A percentile compares a stretch with the other conserved stretches of the same genome.
Evolutionary conservation across 768 basidiomycete species (phyloP).

Genomic region (Tricholoma matsutake): DNA sequence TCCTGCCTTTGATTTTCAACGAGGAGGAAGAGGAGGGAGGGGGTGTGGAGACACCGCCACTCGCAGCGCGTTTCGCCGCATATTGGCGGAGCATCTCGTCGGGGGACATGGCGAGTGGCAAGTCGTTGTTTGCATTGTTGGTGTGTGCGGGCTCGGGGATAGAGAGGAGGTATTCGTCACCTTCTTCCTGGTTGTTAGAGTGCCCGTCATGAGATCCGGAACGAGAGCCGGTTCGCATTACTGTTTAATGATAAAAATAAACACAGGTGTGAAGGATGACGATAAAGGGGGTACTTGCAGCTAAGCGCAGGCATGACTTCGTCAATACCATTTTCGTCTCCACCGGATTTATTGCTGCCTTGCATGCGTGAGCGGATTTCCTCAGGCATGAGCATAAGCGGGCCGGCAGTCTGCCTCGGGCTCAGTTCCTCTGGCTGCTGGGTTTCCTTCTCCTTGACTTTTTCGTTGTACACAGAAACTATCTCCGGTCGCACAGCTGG

Average conservation of each 20-base stretch:
- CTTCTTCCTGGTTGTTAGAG: conserved; percentile 7
- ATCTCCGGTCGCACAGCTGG: conserved; percentile 3
- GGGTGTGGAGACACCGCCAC: neutral
- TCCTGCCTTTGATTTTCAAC: conserved; percentile 2
- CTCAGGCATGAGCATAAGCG: conserved; percentile 50
- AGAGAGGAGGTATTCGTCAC: conserved; percentile 47
- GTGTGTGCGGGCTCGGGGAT: conserved; percentile 30
- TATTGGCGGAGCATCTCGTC: conserved; percentile 80
- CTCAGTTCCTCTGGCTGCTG: conserved; percentile 22
- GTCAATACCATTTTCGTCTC: conserved; percentile 37
- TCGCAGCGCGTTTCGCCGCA: conserved; percentile 38
- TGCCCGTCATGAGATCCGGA: neutral
- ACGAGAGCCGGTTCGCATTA: conserved; percentile 64
- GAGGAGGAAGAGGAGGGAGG: neutral
- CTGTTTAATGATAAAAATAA: conserved; percentile 27
- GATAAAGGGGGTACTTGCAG: conserved; percentile 39
- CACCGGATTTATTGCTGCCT: conserved; percentile 22
- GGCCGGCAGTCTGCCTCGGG: conserved; percentile 38
- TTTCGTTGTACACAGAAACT: conserved; percentile 11
- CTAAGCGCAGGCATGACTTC: conserved; percentile 69
- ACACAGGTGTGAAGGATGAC: conserved; percentile 5
- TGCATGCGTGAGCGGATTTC: conserved; percentile 58
- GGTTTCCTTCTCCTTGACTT: conserved; percentile 13
- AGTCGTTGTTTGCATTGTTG: conserved; percentile 32
- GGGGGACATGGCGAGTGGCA: conserved; percentile 44